These are phyloP conservation scores for Abrus pulchellus DNA, from an alignment of 306 rosid genomes.

Conservation along the genomic window DNA sequence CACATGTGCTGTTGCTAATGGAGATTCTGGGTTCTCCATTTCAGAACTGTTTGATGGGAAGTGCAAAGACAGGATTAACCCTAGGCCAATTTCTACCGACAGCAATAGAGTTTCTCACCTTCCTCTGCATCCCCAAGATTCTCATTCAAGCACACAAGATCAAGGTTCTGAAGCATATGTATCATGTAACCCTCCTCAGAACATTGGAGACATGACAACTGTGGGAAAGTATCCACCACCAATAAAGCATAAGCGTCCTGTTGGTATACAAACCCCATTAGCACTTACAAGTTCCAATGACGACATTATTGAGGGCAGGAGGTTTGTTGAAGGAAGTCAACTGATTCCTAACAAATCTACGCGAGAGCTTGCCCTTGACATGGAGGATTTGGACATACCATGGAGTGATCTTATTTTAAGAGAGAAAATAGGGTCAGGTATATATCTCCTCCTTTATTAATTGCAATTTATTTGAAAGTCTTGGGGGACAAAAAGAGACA, in stretches of 20 bases:
- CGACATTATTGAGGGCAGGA: constrained; percentile 58
- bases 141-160: constrained; percentile 56
- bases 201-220: constrained; percentile 53
- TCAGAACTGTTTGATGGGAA: constrained; percentile 67
- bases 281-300: constrained; percentile 56
- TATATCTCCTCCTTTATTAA: constrained; percentile 34
- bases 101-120: constrained; percentile 54
- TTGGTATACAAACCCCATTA: constrained; percentile 48
- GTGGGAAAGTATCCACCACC: constrained; percentile 63
- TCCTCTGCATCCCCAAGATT: constrained; percentile 55
- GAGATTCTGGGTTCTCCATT: constrained; percentile 59
- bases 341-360: constrained; percentile 57
- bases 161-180: constrained; percentile 58
- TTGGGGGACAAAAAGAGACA: constrained; percentile 18
- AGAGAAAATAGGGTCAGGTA: constrained; percentile 98
- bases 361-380: constrained; percentile 65
- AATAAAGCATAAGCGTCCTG: constrained; percentile 53
- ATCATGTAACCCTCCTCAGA: constrained; percentile 61
- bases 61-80: constrained; percentile 59
- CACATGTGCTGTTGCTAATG: constrained; percentile 57
- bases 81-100: constrained; percentile 56
- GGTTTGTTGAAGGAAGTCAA: constrained; percentile 70
- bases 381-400: constrained; percentile 83
- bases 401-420: constrained; percentile 85
- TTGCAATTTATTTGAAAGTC: neutral